Percentiles rank a stretch among this genome's conserved stretches.
Evolutionary conservation across 208 protist species (phyloP).

Genomic region (Ichthyophonus hoferi): DNA sequence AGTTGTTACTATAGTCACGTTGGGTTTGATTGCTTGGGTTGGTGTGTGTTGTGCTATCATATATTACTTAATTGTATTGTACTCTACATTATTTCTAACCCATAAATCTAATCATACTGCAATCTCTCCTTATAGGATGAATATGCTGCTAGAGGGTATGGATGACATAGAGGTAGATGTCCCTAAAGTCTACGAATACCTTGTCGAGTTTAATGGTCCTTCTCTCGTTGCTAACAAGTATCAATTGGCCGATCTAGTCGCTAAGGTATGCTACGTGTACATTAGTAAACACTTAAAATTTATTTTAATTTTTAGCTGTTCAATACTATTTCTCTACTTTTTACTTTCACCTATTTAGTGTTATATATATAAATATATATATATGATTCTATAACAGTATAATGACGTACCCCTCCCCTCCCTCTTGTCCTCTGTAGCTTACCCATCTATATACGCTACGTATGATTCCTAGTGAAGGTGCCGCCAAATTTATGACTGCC

Average conservation of each 20-base stretch:
- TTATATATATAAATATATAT: too few relatives aligned
- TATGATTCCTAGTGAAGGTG: not conserved
- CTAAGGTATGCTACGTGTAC: not conserved
- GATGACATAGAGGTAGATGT: not conserved
- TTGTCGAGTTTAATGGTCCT: not conserved
- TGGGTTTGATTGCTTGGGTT: too few relatives aligned
- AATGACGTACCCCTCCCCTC: not conserved
- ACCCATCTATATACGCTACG: not conserved
- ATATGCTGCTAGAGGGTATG: not conserved
- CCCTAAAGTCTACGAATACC: not conserved
- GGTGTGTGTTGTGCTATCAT: too few relatives aligned
- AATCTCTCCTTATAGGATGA: not conserved
- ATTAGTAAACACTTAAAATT: not conserved
- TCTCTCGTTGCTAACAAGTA: not conserved
- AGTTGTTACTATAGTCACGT: too few relatives aligned
- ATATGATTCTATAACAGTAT: too few relatives aligned
- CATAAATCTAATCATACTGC: too few relatives aligned
- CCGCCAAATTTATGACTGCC: not conserved
- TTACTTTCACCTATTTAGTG: too few relatives aligned
- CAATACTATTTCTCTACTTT: not conserved
- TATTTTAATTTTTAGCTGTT: not conserved
- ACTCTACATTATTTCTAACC: too few relatives aligned
- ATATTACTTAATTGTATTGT: too few relatives aligned
- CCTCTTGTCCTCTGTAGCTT: not conserved
- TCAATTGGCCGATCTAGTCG: not conserved